Evolutionary conservation across 2,329 filamentous ascomycete genomes (phyloP).

Genomic region (Boeremia lycopersici): DNA sequence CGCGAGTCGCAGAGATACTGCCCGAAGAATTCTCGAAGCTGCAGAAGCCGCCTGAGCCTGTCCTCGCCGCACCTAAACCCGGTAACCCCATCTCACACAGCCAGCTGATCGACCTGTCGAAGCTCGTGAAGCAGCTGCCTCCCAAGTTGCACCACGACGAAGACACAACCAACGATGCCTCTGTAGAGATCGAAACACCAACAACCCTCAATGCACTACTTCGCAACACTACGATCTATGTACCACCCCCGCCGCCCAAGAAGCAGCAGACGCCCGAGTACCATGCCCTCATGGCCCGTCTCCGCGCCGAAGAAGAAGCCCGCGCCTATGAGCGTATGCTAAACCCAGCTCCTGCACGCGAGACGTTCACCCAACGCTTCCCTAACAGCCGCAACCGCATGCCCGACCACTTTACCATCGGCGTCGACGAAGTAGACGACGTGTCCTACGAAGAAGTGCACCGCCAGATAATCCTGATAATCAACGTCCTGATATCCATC

Average conservation of each 20-base stretch:
- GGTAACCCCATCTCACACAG: slow-evolving; percentile 75
- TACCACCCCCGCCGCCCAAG: slow-evolving; percentile 80
- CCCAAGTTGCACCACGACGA: background rate
- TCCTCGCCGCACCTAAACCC: slow-evolving; percentile 56
- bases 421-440: slow-evolving; percentile 60
- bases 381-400: slow-evolving; percentile 43
- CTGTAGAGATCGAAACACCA: background rate
- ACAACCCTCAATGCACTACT: slow-evolving; percentile 71
- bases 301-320: slow-evolving; percentile 82
- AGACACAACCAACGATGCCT: background rate
- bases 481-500: slow-evolving; percentile 89
- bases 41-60: slow-evolving; percentile 52
- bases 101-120: slow-evolving; percentile 70
- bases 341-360: slow-evolving; percentile 61
- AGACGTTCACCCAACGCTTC: slow-evolving; percentile 66
- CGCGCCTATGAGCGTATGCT: slow-evolving; percentile 82
- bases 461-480: slow-evolving; percentile 80
- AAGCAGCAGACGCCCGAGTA: slow-evolving; percentile 73
- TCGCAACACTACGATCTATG: slow-evolving; percentile 72
- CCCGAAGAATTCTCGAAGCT: slow-evolving; percentile 31
- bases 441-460: slow-evolving; percentile 75
- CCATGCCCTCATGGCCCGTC: slow-evolving; percentile 82
- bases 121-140: slow-evolving; percentile 51
- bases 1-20: slow-evolving; percentile 35
- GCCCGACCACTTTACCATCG: slow-evolving; percentile 58